Conservation (phyloP, 768 basidiomycete genomes). For the Russula vinacea region DNA sequence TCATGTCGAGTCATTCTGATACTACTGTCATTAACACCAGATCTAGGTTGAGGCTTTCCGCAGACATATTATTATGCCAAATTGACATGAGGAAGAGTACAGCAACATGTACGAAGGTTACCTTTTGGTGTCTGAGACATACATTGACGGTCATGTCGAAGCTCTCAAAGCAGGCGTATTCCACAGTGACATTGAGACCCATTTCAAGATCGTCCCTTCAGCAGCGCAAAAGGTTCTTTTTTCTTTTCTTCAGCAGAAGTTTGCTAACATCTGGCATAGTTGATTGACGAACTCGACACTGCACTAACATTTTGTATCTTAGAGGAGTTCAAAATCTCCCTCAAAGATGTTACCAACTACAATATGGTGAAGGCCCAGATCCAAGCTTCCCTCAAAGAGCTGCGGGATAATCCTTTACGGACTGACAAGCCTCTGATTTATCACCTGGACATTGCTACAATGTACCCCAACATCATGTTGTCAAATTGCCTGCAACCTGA, state of each 20-base stretch:
- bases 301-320: constrained; percentile 86
- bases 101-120: constrained; percentile 95
- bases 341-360: constrained; percentile 91
- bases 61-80: constrained; percentile 94
- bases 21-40: constrained; percentile 7
- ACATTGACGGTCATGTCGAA: constrained; percentile 98
- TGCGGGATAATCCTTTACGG: constrained; percentile 89
- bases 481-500: constrained; percentile 98
- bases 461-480: constrained; percentile 99
- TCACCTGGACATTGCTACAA: constrained; percentile 97
- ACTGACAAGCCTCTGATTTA: constrained; percentile 94
- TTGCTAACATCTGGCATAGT: constrained; percentile 43
- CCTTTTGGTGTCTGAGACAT: constrained; percentile 92
- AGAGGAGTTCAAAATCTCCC: constrained; percentile 73
- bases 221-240: constrained; percentile 75
- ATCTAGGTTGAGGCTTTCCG: constrained; percentile 90
- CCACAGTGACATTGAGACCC: constrained; percentile 88
- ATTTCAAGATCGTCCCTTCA: constrained; percentile 90
- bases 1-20: neutral
- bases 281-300: constrained; percentile 91
- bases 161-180: constrained; percentile 98
- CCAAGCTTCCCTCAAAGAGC: constrained; percentile 69
- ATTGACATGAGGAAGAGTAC: constrained; percentile 89
- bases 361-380: constrained; percentile 86
- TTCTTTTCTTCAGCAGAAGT: neutral